A percentile compares a stretch with the other conserved stretches of the same genome.
These are phyloP conservation scores for Monosporascus cannonballus DNA, from an alignment of 2,329 filamentous ascomycete species.

Conservation along the genomic window DNA sequence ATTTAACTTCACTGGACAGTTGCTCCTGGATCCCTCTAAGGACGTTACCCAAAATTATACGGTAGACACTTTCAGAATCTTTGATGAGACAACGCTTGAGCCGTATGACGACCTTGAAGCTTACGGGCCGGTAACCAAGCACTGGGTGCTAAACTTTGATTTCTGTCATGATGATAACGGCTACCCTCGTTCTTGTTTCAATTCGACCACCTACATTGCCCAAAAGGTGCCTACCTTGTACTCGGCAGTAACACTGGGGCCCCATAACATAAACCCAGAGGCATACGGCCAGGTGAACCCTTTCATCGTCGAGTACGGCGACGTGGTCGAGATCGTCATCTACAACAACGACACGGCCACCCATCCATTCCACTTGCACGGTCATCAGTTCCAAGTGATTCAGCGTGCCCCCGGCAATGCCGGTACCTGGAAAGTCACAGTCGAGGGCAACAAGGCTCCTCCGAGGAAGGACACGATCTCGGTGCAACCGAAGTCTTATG, in stretches of 20 bases:
- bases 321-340: conserved; percentile 41
- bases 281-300: conserved; percentile 39
- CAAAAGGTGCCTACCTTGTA: conserved; percentile 68
- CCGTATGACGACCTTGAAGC: conserved; percentile 47
- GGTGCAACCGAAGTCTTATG: conserved; percentile 36
- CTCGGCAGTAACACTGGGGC: conserved; percentile 55
- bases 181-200: conserved; percentile 56
- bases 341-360: conserved; percentile 42
- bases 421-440: conserved; percentile 30
- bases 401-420: conserved; percentile 30
- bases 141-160: conserved; percentile 48
- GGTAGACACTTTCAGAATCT: conserved; percentile 39
- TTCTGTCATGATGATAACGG: conserved; percentile 58
- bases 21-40: conserved; percentile 31
- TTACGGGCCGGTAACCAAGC: conserved; percentile 46
- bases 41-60: conserved; percentile 22
- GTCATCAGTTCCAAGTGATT: conserved; percentile 50
- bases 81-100: conserved; percentile 56
- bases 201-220: conserved; percentile 59
- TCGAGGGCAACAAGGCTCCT: conserved; percentile 16
- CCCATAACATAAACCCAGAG: conserved; percentile 32
- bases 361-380: conserved; percentile 50
- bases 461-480: conserved; percentile 31
- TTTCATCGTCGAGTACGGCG: conserved; percentile 31
- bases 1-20: conserved; percentile 37